Evolutionary conservation across 306 rosid species (phyloP).

Genomic region (Argentina anserina): DNA sequence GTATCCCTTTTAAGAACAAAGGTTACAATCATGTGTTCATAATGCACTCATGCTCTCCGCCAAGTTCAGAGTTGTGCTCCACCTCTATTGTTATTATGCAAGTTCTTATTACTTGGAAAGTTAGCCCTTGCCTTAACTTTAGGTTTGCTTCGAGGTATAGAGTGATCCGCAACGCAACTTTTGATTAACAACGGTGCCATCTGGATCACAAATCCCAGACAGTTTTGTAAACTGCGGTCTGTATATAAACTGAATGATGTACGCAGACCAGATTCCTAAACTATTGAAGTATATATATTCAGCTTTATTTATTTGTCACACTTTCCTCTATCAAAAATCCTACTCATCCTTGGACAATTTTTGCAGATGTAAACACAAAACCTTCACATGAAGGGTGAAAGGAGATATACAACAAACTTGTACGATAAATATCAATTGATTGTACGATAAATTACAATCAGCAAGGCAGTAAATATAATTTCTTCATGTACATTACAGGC

Average conservation of each 20-base stretch:
- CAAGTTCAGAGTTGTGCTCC: not conserved
- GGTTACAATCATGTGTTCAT: not conserved
- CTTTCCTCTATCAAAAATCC: not conserved
- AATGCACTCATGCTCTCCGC: not conserved
- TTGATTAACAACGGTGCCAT: not conserved
- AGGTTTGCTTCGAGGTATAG: not conserved
- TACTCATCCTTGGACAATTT: not conserved
- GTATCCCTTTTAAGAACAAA: not conserved
- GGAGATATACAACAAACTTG: not conserved
- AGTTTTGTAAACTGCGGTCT: not conserved
- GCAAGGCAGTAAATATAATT: not conserved
- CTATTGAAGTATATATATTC: too few relatives aligned
- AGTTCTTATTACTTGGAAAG: not conserved
- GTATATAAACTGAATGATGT: too few relatives aligned
- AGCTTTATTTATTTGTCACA: too few relatives aligned
- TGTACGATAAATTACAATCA: not conserved
- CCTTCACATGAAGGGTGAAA: too few relatives aligned
- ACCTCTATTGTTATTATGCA: not conserved
- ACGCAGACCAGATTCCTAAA: too few relatives aligned
- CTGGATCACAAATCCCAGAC: not conserved
- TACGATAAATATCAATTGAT: not conserved
- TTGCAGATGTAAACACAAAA: too few relatives aligned
- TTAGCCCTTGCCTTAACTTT: not conserved
- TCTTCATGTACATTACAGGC: not conserved
- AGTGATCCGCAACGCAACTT: not conserved